Evolutionary conservation across 352 stramenopile species (phyloP).

Genomic region (Phytophthora quininea): DNA sequence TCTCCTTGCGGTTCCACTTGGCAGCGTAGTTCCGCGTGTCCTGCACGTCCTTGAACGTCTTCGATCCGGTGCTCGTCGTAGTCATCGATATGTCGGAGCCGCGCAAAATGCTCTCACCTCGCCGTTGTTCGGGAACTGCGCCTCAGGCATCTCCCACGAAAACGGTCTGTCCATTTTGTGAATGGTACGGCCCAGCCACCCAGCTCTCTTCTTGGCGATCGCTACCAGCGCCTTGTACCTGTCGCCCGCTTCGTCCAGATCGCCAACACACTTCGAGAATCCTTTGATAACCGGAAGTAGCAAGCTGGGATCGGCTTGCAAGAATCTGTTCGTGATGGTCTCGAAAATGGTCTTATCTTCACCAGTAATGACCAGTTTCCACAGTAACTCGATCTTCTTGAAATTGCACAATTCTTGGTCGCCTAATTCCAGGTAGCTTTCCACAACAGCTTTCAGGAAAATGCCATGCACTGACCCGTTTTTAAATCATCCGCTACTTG

Average conservation of each 20-base stretch:
- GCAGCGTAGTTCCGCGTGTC: slow-evolving; percentile 9
- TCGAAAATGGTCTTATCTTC: slow-evolving; percentile 1
- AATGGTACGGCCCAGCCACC: slow-evolving; percentile 11
- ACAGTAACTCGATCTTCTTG: slow-evolving; percentile 3
- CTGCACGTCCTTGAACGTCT: slow-evolving; percentile 7
- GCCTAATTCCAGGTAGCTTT: not conserved
- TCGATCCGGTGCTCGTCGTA: not conserved
- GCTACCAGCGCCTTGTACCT: not conserved
- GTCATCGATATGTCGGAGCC: slow-evolving; percentile 1
- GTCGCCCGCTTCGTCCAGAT: not conserved
- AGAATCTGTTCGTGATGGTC: slow-evolving; percentile 2
- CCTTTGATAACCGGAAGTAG: slow-evolving; percentile 1
- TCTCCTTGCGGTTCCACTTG: not conserved
- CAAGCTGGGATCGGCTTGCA: not conserved
- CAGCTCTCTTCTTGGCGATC: not conserved
- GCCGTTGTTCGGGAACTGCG: slow-evolving; percentile 6
- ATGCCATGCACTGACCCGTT: slow-evolving; percentile 1
- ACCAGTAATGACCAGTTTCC: slow-evolving; percentile 4
- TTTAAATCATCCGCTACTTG: no score
- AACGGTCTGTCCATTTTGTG: slow-evolving; percentile 7
- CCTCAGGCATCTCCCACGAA: slow-evolving; percentile 14
- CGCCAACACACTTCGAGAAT: not conserved
- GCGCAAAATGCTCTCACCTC: slow-evolving; percentile 2
- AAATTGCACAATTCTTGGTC: not conserved
- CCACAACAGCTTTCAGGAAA: slow-evolving; percentile 1